Evolutionary conservation across 2,329 filamentous ascomycete genomes (phyloP), one percentile per base, ranked within the genome.

Genomic region (Colletotrichum lentis): DNA sequence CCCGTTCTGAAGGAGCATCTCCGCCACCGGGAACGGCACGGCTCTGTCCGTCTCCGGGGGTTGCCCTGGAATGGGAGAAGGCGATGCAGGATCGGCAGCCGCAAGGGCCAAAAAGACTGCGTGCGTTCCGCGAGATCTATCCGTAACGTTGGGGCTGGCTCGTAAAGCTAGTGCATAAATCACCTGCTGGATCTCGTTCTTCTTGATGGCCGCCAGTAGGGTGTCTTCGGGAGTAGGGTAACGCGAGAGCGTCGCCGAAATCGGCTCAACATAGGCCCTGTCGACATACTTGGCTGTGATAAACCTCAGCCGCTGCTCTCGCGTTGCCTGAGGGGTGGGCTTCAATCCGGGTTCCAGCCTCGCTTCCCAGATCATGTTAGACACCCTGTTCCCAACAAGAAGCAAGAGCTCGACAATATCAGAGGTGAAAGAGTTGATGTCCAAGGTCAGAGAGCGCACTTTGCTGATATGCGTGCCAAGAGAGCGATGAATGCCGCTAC

Each of bases 401-500:
- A 97, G 84, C 49, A 99, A 85, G 55, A 99, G 86, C 76, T 99
- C 96, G 77, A 99, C 91, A 77, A 98, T 97, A 82, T 99, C 96
- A 73, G 92, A 91, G 3, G 96, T 98, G 78, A 99, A 99, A 0
- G 94, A 97, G 62, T 92, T 94, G 72, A 96, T 96, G 76, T 99
- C 96, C 49, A 99, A 85, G 0, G 96, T 99, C 49, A 99, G 85
- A 14, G 96, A 98, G 62, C 96, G 91, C 47, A 99, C 89, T 81
- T 99, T 99, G 79, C 94, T 97, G 76, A 99, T 97, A 78, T 99
- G 96, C 1, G 96, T 99, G 14, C 96, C 96, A 3, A 99, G 85
- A 1, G 95, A 98, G 49, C 96, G 90, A 79, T 99, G 96, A 70
- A 99, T 97, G 71, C 96, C 96, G 76, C 94, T 97, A 80, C 96